Evolutionary conservation across 768 basidiomycete species (phyloP), one percentile per base, ranked within the genome.

Genomic region (Boletus rex-veris): DNA sequence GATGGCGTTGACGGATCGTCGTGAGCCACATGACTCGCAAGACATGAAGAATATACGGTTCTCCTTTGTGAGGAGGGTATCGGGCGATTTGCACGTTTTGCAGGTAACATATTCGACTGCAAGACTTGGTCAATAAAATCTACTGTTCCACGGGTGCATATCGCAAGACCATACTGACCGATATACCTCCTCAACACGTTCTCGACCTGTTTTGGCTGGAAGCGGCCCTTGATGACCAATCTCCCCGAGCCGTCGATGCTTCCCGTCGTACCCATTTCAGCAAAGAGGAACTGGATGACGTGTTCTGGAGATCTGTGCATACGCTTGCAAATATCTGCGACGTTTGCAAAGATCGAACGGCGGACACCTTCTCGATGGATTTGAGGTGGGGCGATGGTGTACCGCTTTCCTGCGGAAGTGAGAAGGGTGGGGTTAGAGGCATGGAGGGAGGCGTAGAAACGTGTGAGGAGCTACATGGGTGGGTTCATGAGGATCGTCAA

Each of bases 271-370:
- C 97, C 97, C 86, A 98, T 85, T 76, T 99, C 97, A 50, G 97
- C 85, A 68, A 98, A 98, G 58, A 98, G 76, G 78, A 91, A 99
- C 71, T 90, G 86, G 58, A 98, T 98, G 64, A 98, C 93, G 64
- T 99, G 97, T 73, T 98, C 96, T 18, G 97, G 94, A 76, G 92
- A 79, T 70, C 96, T 82, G 75, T 97, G 96, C 96, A 99, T 98
- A 67, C 91, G 86, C 74, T 88, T 93, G 82, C 96, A 98, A 59
- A 99, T 99, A 68, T 99, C 96, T 57, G 86, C 85, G 53, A 99
- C 81, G 72, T 99, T 99, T 61, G 94, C 90, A 61, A 99, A 99
- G 59, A 98, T 90, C 41, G 92, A 86, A 74, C 94, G 95, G 75
- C 98, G 98, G 77, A 94, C 95, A 58, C 90, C 97, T 80, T 99